Evolutionary conservation across 345 rosid species (phyloP).

Genomic region (Linum trigynum): DNA sequence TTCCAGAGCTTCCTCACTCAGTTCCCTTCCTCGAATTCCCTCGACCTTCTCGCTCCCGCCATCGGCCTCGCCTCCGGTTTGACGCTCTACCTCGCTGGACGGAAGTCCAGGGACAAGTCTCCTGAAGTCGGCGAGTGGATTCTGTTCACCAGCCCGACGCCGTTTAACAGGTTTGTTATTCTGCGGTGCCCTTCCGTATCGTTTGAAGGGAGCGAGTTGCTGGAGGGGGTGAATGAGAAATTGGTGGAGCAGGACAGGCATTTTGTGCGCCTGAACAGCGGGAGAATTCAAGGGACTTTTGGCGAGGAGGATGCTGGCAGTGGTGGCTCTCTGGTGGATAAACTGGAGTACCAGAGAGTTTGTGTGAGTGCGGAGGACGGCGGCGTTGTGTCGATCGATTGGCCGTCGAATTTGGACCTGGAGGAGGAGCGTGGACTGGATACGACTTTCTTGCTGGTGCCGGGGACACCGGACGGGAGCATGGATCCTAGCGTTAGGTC

Average conservation of each 20-base stretch:
- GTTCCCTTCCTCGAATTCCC: conserved; percentile 23
- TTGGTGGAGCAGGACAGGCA: conserved; percentile 72
- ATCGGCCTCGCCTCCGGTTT: conserved; percentile 60
- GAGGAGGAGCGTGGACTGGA: conserved; percentile 72
- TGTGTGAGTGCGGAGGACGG: conserved; percentile 65
- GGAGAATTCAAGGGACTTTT: conserved; percentile 33
- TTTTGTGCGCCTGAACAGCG: conserved; percentile 56
- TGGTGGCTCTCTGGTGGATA: conserved; percentile 16
- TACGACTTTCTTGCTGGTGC: conserved; percentile 66
- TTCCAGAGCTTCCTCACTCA: conserved; percentile 29
- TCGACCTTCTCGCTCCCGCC: conserved; percentile 40
- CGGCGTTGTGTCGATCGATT: conserved; percentile 76
- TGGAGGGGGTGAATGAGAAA: conserved; percentile 53
- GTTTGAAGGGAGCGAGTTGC: conserved; percentile 35
- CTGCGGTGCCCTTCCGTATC: conserved; percentile 75
- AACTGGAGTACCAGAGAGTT: conserved; percentile 64
- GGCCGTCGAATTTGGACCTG: conserved; percentile 76
- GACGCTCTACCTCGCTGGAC: conserved; percentile 31
- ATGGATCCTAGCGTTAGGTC: conserved; percentile 41
- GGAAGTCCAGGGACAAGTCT: background rate
- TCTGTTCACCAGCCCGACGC: conserved; percentile 69
- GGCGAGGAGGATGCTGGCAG: background rate
- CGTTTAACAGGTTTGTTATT: conserved; percentile 79
- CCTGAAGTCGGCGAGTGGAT: conserved; percentile 66
- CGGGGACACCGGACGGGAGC: conserved; percentile 78